Evolutionary conservation across 257 asterid genomes (phyloP), one percentile per base, ranked within the genome.

Genomic region (Nemophila menziesii): DNA sequence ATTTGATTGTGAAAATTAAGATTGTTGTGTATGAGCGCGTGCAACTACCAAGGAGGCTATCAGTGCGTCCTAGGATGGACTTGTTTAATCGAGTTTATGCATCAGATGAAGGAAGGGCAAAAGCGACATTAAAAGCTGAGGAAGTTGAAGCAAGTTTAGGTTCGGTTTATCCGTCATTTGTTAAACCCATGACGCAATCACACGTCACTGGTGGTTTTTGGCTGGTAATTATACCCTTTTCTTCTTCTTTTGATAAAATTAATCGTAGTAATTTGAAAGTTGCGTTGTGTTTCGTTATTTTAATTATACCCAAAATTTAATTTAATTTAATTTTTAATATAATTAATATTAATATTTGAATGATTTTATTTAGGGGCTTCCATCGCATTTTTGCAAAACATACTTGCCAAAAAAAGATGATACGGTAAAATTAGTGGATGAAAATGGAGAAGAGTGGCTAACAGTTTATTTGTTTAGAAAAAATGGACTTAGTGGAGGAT

Each of bases 151-250:
- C 73, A 20, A 57, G 47, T 48, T 61, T 89, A 20, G 90, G 73
- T 19, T 46, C 74, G 20, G 71, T 55, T 12, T 40, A 58, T 34
- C 93, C 86, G 4, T 20, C 67, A 0, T 80, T 89, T 41, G 76
- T 78, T 37, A 75, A 66, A 47, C 54, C 95, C 21, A 84, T 89
- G 95, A 93, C 84, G 33, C 98, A 80, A 14, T 89, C 98, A 41
- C 95, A 89, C 58, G 98, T 89, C 20, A 78, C 90, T 50, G 95
- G 98, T 29, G 92, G 98, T 6, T 89, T 84, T 61, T 89, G 98
- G 95, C 80, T 89, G 92, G 98, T 89, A 47, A 70, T 72, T 33
- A 12, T 18, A 9, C 33, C n/a, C 22, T 17, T 33, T 43, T 16
- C 12, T 10, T n/a, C 11, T 5, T 49, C 16, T 10, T 10, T 19